Evolutionary conservation across 768 basidiomycete species (phyloP).

Genomic region (Exidia glandulosa): DNA sequence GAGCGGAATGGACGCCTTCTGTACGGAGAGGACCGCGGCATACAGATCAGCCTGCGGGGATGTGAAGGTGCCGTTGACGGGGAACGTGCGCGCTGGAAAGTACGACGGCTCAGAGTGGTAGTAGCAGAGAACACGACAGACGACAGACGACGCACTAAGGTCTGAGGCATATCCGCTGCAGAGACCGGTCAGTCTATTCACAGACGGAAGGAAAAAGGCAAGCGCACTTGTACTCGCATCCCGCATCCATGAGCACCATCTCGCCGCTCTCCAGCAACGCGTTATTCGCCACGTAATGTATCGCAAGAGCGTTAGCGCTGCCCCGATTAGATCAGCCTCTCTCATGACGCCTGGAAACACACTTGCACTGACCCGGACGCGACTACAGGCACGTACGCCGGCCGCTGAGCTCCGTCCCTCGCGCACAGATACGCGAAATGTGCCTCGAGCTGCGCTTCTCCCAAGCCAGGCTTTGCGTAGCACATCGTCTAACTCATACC

Average conservation of each 20-base stretch:
- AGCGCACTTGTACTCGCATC: conserved; percentile 79
- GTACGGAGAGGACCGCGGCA: conserved; percentile 57
- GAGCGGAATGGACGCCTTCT: conserved; percentile 51
- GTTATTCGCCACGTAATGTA: conserved; percentile 93
- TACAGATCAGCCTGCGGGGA: conserved; percentile 78
- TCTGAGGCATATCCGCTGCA: conserved; percentile 88
- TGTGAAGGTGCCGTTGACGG: conserved; percentile 72
- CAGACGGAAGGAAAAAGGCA: not conserved
- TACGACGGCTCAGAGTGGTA: conserved; percentile 1
- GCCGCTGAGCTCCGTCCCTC: conserved; percentile 66
- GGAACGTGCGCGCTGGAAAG: conserved; percentile 75
- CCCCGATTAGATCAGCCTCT: not conserved
- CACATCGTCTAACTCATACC: conserved; percentile 62
- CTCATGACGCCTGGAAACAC: not conserved
- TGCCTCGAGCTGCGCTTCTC: conserved; percentile 55
- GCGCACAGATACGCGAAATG: conserved; percentile 87
- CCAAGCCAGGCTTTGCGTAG: conserved; percentile 45
- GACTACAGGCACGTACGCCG: conserved; percentile 97
- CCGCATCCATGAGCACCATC: conserved; percentile 79
- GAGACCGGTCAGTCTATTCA: conserved; percentile 3
- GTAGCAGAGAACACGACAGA: not conserved
- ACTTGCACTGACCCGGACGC: conserved; percentile 75
- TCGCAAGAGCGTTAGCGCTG: conserved; percentile 79
- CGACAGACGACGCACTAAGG: conserved; percentile 50
- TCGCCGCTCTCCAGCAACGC: conserved; percentile 61